Conservation (phyloP, 2,329 filamentous ascomycete species). For the Penicillium sp. region DNA sequence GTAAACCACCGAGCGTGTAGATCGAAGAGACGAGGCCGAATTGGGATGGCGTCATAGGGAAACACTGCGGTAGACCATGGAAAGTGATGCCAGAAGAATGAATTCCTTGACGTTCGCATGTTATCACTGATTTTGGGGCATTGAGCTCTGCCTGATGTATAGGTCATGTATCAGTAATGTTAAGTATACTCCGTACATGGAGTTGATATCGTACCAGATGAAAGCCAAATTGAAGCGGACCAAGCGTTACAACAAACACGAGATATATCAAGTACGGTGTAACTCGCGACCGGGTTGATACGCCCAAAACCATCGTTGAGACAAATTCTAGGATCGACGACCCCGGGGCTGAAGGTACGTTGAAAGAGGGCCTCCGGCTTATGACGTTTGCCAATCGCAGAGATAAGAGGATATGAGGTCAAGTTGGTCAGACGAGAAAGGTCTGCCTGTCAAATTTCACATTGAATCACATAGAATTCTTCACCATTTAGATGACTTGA, state of each 20-base stretch:
- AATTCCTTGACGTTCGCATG: constrained; percentile 66
- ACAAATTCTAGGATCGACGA: background rate
- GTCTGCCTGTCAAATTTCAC: background rate
- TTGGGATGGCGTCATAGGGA: constrained; percentile 77
- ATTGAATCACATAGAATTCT: background rate
- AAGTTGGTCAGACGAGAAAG: background rate
- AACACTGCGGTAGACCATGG: constrained; percentile 63
- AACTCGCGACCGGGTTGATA: constrained; percentile 39
- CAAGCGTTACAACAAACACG: constrained; percentile 73
- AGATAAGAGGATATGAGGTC: background rate
- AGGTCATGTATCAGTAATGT: background rate
- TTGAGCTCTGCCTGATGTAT: constrained; percentile 86
- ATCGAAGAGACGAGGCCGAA: constrained; percentile 87
- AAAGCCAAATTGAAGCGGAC: constrained; percentile 90
- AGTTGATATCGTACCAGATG: constrained; percentile 66
- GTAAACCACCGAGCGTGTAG: constrained; percentile 83
- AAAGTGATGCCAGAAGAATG: constrained; percentile 18
- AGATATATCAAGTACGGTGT: constrained; percentile 76
- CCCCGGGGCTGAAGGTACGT: background rate
- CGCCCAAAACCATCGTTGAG: constrained; percentile 24
- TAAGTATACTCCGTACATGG: background rate
- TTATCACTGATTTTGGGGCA: constrained; percentile 89
- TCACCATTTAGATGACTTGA: background rate
- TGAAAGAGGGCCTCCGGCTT: background rate
- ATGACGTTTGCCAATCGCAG: background rate